phyloP scores from a whole-genome alignment of 2,329 filamentous ascomycete genomes.

The Fusarium euwallaceae region DNA sequence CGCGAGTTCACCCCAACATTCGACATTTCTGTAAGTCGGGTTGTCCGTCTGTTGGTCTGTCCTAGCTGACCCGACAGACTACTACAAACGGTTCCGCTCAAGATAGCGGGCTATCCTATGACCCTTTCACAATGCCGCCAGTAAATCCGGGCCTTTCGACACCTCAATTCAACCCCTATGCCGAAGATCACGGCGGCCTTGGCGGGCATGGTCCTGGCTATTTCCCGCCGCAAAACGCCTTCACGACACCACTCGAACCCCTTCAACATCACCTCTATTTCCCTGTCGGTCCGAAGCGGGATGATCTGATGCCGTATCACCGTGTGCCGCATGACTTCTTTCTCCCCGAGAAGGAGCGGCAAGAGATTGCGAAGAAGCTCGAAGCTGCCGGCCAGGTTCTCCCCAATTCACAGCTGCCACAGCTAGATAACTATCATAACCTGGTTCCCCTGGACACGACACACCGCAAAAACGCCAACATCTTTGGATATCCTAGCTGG shows the following conservation, averaged over 20 bases:
- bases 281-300: conserved; percentile 83
- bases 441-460: conserved; percentile 89
- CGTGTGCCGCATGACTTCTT: conserved; percentile 92
- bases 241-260: conserved; percentile 69
- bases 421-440: conserved; percentile 91
- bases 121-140: conserved; percentile 73
- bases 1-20: conserved; percentile 73
- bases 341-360: conserved; percentile 85
- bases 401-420: conserved; percentile 80
- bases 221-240: conserved; percentile 71
- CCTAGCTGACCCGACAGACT: conserved; percentile 46
- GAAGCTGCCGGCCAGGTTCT: conserved; percentile 89
- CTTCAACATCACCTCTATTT: conserved; percentile 95
- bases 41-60: neutral
- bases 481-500: conserved; percentile 93
- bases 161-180: conserved; percentile 80
- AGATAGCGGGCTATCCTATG: conserved; percentile 62
- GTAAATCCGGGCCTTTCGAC: conserved; percentile 65
- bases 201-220: conserved; percentile 71
- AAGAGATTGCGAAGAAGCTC: conserved; percentile 89
- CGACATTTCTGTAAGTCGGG: conserved; percentile 64
- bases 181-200: conserved; percentile 75
- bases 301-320: conserved; percentile 87
- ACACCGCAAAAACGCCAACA: conserved; percentile 80
- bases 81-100: conserved; percentile 63